Percentiles rank a stretch among this genome's conserved stretches.
These are phyloP conservation scores for Herpetospermum pedunculosum DNA, from an alignment of 306 rosid genomes.

Conservation along the genomic window DNA sequence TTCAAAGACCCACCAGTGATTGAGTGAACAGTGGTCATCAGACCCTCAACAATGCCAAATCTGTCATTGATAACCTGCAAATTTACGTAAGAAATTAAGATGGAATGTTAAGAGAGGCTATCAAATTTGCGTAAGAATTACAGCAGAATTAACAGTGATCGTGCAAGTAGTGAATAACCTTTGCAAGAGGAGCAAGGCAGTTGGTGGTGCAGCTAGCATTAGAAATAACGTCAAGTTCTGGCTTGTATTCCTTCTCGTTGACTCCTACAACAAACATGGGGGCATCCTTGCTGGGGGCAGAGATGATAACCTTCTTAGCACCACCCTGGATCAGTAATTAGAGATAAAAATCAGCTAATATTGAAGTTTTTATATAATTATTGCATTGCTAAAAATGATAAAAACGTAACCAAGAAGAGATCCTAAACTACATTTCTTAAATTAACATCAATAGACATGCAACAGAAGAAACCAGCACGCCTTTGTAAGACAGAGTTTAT, in stretches of 20 bases:
- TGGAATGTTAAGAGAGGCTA: neutral
- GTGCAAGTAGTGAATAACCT: neutral
- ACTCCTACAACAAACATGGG: conserved; percentile 99
- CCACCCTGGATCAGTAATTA: conserved; percentile 17
- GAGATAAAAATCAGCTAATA: neutral
- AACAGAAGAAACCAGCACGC: neutral
- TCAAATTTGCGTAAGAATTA: neutral
- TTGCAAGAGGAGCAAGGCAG: conserved; percentile 67
- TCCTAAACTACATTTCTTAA: neutral
- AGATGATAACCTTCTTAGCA: conserved; percentile 96
- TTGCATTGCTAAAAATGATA: neutral
- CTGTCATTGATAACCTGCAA: conserved; percentile 70
- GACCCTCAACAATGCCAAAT: conserved; percentile 94
- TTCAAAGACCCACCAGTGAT: conserved; percentile 49
- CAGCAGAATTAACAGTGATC: neutral
- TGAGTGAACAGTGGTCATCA: conserved; percentile 89
- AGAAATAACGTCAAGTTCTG: conserved; percentile 63
- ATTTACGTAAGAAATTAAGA: neutral
- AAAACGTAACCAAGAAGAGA: neutral
- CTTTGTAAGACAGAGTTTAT: neutral
- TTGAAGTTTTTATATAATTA: neutral
- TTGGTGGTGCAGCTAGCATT: conserved; percentile 99
- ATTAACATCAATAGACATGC: neutral
- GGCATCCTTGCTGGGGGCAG: conserved; percentile 97
- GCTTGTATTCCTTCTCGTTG: conserved; percentile 89